Base-by-base conservation (phyloP, 805 yeast genomes). In the Saturnispora bothae region DNA sequence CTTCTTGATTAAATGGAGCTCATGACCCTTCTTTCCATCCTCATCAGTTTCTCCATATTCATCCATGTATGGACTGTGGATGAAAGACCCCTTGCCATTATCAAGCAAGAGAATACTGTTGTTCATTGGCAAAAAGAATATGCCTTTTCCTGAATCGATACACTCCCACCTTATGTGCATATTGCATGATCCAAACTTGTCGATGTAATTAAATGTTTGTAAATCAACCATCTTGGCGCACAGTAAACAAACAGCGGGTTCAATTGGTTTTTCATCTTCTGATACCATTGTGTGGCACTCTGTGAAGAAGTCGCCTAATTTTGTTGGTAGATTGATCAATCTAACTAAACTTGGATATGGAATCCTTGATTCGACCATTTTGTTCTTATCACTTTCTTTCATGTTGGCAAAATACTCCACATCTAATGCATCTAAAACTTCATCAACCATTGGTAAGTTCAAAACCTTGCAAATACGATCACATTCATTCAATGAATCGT, bases 221-320 rank as follows among this genome's bases (percentile, higher is more conserved):
- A 77, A 60, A 44, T 77, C 76, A 17, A 83, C 66, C 6, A 77
- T 65, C 9, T 62, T 59, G 1, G 86, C 92, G 59, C 98, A 92
- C 44, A 78, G 79, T 39, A 89, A 59, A 51, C 98, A 89, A 8
- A 89, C 63, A 0, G 94, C 95, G 0, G 95, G 92, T 46, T 88
- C 94, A 33, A 66, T 68, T 22, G 64, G 66, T 48, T 53, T 39
- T 4, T 42, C 34, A 3, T 33, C 59, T 17, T 63, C 61, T 31
- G 60, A 54, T 19, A 64, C 65, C 49, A 61, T 64, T 45, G 73
- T 70, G 40, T 73, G 64, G 39, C 71, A 64, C 27, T 70, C 64
- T 3, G 83, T 77, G 59, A 81, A 83, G 45, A 85, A 76, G 28
- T 63, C 65, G 51, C 81, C 88, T 43, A 84, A 57, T 36, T 81